Percentiles rank a stretch among this genome's conserved stretches.
These are phyloP conservation scores for Colletotrichum sp. DNA, from an alignment of 2,329 filamentous ascomycete species.

Conservation along the genomic window DNA sequence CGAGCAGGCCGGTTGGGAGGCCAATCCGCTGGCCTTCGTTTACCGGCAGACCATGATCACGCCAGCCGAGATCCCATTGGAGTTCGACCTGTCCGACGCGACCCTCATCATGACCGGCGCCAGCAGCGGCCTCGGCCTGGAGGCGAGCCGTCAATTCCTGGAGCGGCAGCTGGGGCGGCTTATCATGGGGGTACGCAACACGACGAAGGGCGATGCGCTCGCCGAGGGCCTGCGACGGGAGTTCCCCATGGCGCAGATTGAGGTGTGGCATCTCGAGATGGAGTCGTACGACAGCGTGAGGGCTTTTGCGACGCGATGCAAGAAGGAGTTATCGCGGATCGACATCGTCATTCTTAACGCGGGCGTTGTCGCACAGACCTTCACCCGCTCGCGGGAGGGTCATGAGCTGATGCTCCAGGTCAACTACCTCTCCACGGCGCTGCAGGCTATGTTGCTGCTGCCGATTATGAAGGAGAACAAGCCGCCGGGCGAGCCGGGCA, in stretches of 20 bases:
- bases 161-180: slow-evolving; percentile 37
- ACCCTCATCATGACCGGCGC: slow-evolving; percentile 48
- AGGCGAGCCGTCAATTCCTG: slow-evolving; percentile 42
- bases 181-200: slow-evolving; percentile 44
- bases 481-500: slow-evolving; percentile 24
- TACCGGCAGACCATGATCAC: slow-evolving; percentile 15
- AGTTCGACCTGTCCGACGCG: slow-evolving; percentile 24
- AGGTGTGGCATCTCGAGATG: slow-evolving; percentile 23
- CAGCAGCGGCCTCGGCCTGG: slow-evolving; percentile 47
- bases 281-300: slow-evolving; percentile 19
- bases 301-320: slow-evolving; percentile 9
- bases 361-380: background rate
- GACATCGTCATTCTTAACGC: slow-evolving; percentile 25
- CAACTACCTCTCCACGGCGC: slow-evolving; percentile 31
- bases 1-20: slow-evolving; percentile 14
- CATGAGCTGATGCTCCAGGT: slow-evolving; percentile 31
- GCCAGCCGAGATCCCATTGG: slow-evolving; percentile 9
- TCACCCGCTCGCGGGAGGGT: slow-evolving; percentile 10
- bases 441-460: slow-evolving; percentile 25
- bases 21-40: slow-evolving; percentile 17
- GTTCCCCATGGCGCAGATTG: slow-evolving; percentile 15
- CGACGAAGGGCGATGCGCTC: slow-evolving; percentile 31
- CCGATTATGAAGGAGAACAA: slow-evolving; percentile 24
- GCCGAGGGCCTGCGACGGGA: slow-evolving; percentile 17
- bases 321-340: background rate